These are phyloP conservation scores for Alternaria burnsii DNA, from an alignment of 2,329 filamentous ascomycete species.

Conservation along the genomic window DNA sequence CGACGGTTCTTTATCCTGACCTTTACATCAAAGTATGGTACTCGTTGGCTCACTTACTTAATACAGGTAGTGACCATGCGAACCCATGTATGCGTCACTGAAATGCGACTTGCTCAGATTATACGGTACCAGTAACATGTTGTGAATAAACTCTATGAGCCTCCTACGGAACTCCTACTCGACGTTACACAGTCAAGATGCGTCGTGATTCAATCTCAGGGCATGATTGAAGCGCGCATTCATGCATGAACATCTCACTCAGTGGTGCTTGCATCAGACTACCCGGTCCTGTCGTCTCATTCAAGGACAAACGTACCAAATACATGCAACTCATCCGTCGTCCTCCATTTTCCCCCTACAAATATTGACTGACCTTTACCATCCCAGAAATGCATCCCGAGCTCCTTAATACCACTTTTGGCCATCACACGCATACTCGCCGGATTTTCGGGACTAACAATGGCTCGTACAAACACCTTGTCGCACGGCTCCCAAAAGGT, in stretches of 20 bases:
- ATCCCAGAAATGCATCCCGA: conserved; percentile 39
- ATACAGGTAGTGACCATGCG: too few relatives aligned
- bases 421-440: conserved; percentile 43
- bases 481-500: conserved; percentile 36
- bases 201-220: too few relatives aligned
- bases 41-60: too few relatives aligned
- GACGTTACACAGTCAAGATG: too few relatives aligned
- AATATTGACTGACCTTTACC: conserved; percentile 24
- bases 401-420: conserved; percentile 38
- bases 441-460: conserved; percentile 44
- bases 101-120: too few relatives aligned
- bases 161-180: background rate
- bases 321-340: conserved; percentile 33
- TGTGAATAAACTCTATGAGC: background rate
- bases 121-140: too few relatives aligned
- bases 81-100: too few relatives aligned
- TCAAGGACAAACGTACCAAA: conserved; percentile 30
- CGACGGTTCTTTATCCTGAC: too few relatives aligned
- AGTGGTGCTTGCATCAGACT: background rate
- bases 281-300: background rate
- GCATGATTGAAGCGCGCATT: background rate
- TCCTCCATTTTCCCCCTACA: conserved; percentile 37
- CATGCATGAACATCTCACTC: background rate
- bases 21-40: too few relatives aligned
- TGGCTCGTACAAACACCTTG: conserved; percentile 40